phyloP scores from a whole-genome alignment of 2,329 filamentous ascomycete species.

The Fusarium caatingaense region DNA sequence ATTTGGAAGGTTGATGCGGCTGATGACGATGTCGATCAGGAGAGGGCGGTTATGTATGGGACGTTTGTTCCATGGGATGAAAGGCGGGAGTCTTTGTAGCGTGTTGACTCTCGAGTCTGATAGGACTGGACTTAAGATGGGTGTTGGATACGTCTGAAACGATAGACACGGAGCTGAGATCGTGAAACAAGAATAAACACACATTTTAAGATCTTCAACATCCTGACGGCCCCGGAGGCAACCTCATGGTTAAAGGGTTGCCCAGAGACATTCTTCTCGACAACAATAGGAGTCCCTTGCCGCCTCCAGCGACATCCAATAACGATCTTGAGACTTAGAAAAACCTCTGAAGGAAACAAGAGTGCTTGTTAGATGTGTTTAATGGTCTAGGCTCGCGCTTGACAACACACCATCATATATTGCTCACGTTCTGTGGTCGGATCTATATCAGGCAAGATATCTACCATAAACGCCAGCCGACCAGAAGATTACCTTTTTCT shows the following conservation, averaged over 20 bases:
- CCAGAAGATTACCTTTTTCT: background rate
- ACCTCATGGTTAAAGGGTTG: background rate
- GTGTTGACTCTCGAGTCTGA: background rate
- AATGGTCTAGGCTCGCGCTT: background rate
- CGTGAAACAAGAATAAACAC: background rate
- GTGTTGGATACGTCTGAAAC: background rate
- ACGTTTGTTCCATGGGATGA: slow-evolving; percentile 36
- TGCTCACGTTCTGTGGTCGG: background rate
- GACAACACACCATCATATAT: background rate
- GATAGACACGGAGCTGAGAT: background rate
- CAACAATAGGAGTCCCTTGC: background rate
- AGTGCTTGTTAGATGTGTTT: background rate
- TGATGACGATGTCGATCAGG: slow-evolving; percentile 11
- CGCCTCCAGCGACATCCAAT: background rate
- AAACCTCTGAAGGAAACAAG: accelerated
- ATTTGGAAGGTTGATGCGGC: slow-evolving; percentile 43
- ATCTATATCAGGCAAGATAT: background rate
- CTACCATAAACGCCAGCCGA: background rate
- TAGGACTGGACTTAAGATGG: background rate
- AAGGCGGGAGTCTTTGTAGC: slow-evolving; percentile 20
- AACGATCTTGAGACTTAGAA: accelerated
- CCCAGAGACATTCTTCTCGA: background rate
- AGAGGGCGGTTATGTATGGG: slow-evolving; percentile 32
- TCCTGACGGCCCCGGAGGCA: too few relatives aligned
- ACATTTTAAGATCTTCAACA: background rate